phyloP scores from a whole-genome alignment of 352 stramenopile genomes.

The Phytophthora palmivora region DNA sequence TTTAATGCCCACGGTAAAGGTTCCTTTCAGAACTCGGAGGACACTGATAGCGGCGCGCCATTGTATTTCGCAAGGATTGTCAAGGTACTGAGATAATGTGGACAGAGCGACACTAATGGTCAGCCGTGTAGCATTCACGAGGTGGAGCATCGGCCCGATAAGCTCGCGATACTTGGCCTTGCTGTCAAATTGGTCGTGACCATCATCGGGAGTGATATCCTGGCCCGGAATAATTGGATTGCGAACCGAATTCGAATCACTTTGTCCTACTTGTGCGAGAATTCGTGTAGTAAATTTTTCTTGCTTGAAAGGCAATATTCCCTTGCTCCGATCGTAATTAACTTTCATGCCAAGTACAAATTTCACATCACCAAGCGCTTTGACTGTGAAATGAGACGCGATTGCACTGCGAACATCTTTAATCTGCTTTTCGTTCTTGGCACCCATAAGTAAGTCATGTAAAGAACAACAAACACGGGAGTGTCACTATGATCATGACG shows the following conservation, averaged over 20 bases:
- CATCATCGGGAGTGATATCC: background rate
- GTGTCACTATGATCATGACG: background rate
- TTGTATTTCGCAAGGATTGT: conserved; percentile 16
- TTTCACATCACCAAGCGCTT: conserved; percentile 12
- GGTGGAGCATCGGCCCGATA: conserved; percentile 22
- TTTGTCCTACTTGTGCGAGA: background rate
- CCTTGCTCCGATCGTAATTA: conserved; percentile 2
- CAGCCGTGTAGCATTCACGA: conserved; percentile 26
- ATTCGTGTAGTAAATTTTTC: conserved; percentile 12
- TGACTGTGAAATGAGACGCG: conserved; percentile 14
- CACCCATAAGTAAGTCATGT: conserved; percentile 13
- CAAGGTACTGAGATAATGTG: conserved; percentile 17
- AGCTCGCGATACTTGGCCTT: conserved; percentile 14
- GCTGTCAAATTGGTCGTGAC: background rate
- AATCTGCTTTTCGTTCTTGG: background rate
- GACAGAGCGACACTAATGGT: conserved; percentile 17
- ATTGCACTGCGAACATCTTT: background rate
- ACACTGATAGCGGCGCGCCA: conserved; percentile 10
- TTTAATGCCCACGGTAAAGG: background rate
- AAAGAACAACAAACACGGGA: conserved; percentile 13
- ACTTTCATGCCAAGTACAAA: conserved; percentile 27
- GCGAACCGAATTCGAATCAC: conserved; percentile 1
- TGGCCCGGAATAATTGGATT: too few relatives aligned
- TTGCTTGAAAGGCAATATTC: conserved; percentile 9
- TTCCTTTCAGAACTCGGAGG: conserved; percentile 22